phyloP scores from a whole-genome alignment of 306 rosid species.

The Trichosanthes cucumerina region DNA sequence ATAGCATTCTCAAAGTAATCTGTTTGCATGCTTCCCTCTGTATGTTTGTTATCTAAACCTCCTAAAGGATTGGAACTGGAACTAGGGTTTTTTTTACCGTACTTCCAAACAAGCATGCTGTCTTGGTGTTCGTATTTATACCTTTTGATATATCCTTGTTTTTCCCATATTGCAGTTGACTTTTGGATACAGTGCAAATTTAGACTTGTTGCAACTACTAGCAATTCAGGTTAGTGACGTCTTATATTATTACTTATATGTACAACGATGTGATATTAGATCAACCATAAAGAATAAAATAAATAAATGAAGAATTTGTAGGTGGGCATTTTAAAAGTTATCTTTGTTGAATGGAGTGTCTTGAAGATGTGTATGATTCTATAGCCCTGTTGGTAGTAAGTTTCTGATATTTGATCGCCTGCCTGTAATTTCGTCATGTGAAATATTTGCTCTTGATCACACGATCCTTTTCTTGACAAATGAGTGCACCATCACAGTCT shows the following conservation, averaged over 20 bases:
- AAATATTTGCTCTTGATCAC: background rate
- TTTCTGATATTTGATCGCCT: background rate
- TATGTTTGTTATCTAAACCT: background rate
- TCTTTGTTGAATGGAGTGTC: background rate
- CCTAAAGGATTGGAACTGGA: background rate
- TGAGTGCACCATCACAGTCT: background rate
- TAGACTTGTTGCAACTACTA: background rate
- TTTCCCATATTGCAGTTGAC: background rate
- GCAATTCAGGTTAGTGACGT: background rate
- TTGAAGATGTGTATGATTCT: background rate
- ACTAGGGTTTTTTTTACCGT: background rate
- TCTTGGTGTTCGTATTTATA: background rate
- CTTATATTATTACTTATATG: background rate
- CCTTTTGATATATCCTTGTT: background rate
- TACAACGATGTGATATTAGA: background rate
- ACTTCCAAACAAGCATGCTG: background rate
- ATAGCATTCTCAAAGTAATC: background rate
- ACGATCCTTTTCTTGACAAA: background rate
- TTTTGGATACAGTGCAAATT: background rate
- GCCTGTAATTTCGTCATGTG: background rate
- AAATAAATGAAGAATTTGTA: background rate
- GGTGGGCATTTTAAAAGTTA: background rate
- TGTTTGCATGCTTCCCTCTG: background rate
- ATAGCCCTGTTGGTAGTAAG: background rate
- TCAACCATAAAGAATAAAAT: background rate